Evolutionary conservation across 75 land plant species (phyloP), one percentile per base, ranked within the genome.

Genomic region (Cupressus sempervirens): DNA sequence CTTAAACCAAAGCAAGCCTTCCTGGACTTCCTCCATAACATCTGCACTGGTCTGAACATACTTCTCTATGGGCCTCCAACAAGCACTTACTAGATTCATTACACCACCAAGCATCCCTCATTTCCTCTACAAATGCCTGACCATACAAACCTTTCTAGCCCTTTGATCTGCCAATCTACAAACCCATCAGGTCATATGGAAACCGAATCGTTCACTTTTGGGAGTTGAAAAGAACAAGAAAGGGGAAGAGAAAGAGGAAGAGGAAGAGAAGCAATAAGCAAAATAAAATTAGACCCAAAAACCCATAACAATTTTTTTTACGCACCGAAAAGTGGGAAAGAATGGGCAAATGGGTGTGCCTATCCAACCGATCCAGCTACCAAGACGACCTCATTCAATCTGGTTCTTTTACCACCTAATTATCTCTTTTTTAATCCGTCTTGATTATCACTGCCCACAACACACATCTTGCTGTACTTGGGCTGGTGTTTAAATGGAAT

Each of bases 1-100:
- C 86, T 91, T 93, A 90, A 89, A 94, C 96, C 96, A 95, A 10
- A 95, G 88, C 14, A 95, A 87, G 14, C 93, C 92, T 84, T 93
- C 96, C 35, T 91, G 88, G 15, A 88, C 89, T 58, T 83, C 91
- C 16, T 92, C 89, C 48, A 74, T 84, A 52, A 87, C 43, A 77
- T 91, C 91, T 56, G 86, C 76, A 14, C 88, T 85, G 26, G 76
- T 73, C 52, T 87, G 93, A 12, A 84, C 86, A 83, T 86, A 84
- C n/a, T 86, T 88, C 81, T 90, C 88, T 13, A 91, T 73, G 20
- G 94, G 93, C 86, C 91, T 87, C 90, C 91, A 95, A 90, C 96
- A 95, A 83, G 96, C 86, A 84, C 89, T 86, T 76, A 93, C 84
- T 56, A 90, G 83, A 83, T 92, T 93, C 90, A 91, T 89, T 50